These are phyloP conservation scores for Populus pruinosa DNA, from an alignment of 345 rosid genomes.

Conservation along the genomic window DNA sequence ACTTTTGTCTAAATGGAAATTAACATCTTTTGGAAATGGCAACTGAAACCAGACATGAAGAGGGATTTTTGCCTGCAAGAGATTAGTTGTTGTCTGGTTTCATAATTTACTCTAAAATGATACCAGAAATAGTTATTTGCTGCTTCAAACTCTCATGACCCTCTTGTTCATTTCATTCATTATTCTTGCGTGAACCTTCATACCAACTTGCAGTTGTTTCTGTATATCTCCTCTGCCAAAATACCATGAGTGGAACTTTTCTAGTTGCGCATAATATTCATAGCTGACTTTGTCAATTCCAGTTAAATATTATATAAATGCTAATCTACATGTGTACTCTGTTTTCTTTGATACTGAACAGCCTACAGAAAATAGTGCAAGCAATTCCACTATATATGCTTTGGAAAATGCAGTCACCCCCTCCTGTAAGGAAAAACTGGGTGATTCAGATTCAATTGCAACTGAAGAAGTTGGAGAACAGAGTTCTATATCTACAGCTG, in stretches of 20 bases:
- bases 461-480: slow-evolving; percentile 37
- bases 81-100: not conserved
- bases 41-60: not conserved
- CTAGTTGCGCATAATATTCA: not conserved
- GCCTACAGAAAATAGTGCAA: slow-evolving; percentile 30
- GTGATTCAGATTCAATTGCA: slow-evolving; percentile 19
- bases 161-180: not conserved
- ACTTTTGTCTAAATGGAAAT: not conserved
- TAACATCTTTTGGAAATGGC: not conserved
- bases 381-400: slow-evolving; percentile 11
- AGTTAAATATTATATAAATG: not conserved
- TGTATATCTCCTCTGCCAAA: not conserved
- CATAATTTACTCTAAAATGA: not conserved
- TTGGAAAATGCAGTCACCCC: slow-evolving; percentile 6
- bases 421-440: slow-evolving; percentile 13
- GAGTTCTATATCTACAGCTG: slow-evolving; percentile 32
- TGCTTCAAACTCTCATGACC: not conserved
- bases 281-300: not conserved
- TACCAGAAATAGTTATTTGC: not conserved
- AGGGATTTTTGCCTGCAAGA: not conserved
- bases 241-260: not conserved
- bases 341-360: slow-evolving; percentile 21
- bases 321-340: not conserved
- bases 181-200: not conserved
- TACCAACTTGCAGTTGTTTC: not conserved